phyloP scores from a whole-genome alignment of 192 early-diverging fungal species.

The Backusella luteola region DNA sequence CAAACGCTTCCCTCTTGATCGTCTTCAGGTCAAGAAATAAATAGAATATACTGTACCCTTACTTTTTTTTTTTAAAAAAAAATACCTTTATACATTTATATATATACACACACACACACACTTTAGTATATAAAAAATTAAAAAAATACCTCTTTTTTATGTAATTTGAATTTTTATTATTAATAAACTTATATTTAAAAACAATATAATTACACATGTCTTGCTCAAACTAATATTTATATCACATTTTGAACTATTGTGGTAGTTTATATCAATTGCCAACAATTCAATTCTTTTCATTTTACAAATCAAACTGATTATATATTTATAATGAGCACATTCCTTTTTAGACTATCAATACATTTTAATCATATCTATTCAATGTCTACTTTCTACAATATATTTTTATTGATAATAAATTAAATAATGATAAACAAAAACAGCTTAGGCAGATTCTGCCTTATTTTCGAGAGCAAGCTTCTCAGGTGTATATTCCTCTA shows the following conservation, averaged over 20 bases:
- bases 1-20: slow-evolving; percentile 46
- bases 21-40: slow-evolving; percentile 37
- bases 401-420: neutral
- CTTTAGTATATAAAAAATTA: neutral
- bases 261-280: no score
- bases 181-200: neutral
- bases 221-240: no score
- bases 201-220: neutral
- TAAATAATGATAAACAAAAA: neutral
- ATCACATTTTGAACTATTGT: no score
- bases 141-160: neutral
- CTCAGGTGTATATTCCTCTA: slow-evolving; percentile 12
- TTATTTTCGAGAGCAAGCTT: slow-evolving; percentile 1
- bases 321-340: no score
- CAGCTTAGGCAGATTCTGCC: neutral
- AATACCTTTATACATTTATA: slow-evolving; percentile 4
- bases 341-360: no score
- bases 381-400: neutral
- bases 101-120: neutral
- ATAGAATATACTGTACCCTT: neutral
- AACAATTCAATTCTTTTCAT: no score
- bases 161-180: neutral
- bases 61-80: neutral
- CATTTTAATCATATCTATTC: no score
- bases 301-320: no score